Conservation (phyloP, 148 eudicot genomes). For the Vaccinium macrocarpon region DNA sequence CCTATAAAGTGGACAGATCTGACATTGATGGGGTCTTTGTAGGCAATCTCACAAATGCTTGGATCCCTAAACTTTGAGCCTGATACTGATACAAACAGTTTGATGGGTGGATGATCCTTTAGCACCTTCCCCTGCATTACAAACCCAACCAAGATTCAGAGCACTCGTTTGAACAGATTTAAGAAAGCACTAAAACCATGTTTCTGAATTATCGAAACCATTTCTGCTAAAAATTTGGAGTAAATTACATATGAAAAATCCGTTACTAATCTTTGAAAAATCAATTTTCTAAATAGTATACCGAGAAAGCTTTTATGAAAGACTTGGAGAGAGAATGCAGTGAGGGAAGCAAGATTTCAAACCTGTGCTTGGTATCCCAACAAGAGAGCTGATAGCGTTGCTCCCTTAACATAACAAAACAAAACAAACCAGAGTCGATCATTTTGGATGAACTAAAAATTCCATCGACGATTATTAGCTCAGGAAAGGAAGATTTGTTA, state of each 20-base stretch:
- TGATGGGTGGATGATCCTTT: conserved; percentile 68
- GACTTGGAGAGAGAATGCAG: background rate
- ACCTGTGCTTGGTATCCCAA: conserved; percentile 7
- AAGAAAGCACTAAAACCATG: too few relatives aligned
- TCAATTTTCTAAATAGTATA: background rate
- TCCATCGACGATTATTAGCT: background rate
- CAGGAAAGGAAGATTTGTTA: too few relatives aligned
- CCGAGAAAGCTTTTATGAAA: background rate
- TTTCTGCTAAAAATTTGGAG: background rate
- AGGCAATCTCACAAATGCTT: conserved; percentile 58
- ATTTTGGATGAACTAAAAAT: background rate
- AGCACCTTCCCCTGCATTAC: conserved; percentile 48
- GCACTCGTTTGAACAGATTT: too few relatives aligned
- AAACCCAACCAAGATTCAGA: background rate
- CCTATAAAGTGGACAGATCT: conserved; percentile 77
- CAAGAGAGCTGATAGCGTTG: background rate
- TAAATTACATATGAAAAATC: background rate
- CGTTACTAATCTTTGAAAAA: background rate
- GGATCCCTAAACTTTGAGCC: conserved; percentile 73
- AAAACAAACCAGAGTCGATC: background rate
- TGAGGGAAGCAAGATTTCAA: background rate
- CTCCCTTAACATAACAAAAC: background rate
- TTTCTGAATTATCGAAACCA: too few relatives aligned
- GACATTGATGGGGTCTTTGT: conserved; percentile 58
- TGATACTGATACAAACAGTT: conserved; percentile 60